Conservation (phyloP, 2,329 filamentous ascomycete species). For the Phialophora tarda region DNA sequence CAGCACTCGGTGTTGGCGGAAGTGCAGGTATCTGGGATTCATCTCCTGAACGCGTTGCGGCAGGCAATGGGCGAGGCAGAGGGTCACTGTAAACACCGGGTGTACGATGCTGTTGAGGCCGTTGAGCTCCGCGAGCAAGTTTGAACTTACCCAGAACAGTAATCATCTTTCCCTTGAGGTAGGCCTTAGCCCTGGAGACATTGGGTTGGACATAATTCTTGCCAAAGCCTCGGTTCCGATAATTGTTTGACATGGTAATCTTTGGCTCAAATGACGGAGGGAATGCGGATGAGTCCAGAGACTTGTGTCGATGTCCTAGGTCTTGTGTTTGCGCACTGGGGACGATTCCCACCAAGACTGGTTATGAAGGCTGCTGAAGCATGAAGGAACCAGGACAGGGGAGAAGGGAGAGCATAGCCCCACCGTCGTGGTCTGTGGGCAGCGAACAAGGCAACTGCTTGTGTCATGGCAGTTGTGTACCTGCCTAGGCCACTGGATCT, state of each 20-base stretch:
- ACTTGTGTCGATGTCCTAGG: background rate
- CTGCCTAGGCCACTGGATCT: background rate
- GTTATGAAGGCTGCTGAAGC: background rate
- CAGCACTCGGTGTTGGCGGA: background rate
- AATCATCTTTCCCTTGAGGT: background rate
- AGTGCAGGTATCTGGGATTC: background rate
- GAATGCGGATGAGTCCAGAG: background rate
- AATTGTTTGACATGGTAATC: background rate
- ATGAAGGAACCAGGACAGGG: background rate
- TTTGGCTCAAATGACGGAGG: too few relatives aligned
- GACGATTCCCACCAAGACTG: background rate
- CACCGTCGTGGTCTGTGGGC: background rate
- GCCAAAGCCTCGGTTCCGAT: background rate
- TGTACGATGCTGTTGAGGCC: background rate
- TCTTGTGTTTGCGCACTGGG: background rate
- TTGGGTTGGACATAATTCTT: background rate
- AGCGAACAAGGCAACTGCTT: background rate
- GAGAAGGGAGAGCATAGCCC: background rate
- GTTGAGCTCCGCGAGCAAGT: background rate
- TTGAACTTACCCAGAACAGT: background rate
- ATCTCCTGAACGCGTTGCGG: background rate
- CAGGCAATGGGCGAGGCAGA: background rate
- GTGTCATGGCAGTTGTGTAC: background rate
- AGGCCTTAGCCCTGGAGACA: background rate
- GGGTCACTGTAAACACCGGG: too few relatives aligned